These are phyloP conservation scores for Arthrobotrys musiformis DNA, from an alignment of 2,329 filamentous ascomycete genomes.

Conservation along the genomic window DNA sequence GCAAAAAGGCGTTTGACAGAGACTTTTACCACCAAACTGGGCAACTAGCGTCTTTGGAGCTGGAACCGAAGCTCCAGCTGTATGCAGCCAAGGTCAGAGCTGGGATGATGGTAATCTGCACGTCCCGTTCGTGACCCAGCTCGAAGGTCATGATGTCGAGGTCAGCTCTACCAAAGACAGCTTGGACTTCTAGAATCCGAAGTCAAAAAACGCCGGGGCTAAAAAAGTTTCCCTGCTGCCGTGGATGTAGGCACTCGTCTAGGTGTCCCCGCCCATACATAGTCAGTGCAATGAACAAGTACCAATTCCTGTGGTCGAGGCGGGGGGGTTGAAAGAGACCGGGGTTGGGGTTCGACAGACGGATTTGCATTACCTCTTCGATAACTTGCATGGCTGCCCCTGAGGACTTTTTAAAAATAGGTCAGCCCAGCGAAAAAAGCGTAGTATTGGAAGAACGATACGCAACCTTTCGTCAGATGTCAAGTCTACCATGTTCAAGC, in stretches of 20 bases:
- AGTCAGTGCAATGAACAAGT: no score
- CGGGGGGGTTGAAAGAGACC: no score
- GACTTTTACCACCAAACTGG: slow-evolving; percentile 1
- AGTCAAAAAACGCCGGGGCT: slow-evolving; percentile 29
- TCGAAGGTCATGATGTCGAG: slow-evolving; percentile 52
- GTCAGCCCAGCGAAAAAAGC: slow-evolving; percentile 36
- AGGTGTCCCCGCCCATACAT: background rate
- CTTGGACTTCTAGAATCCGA: slow-evolving; percentile 49
- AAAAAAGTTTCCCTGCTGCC: no score
- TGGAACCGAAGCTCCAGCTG: slow-evolving; percentile 26
- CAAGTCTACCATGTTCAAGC: slow-evolving; percentile 15
- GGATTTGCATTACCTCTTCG: slow-evolving; percentile 54
- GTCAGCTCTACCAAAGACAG: slow-evolving; percentile 41
- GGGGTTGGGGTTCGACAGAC: slow-evolving; percentile 41
- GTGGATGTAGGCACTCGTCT: background rate
- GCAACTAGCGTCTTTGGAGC: slow-evolving; percentile 1
- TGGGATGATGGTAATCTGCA: slow-evolving; percentile 23
- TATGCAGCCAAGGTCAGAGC: slow-evolving; percentile 26
- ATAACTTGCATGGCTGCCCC: slow-evolving; percentile 53
- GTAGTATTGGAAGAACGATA: slow-evolving; percentile 38
- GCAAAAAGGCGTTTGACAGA: slow-evolving; percentile 23
- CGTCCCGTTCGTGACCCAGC: slow-evolving; percentile 33
- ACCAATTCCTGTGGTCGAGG: slow-evolving; percentile 32
- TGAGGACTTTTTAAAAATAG: slow-evolving; percentile 54
- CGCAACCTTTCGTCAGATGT: slow-evolving; percentile 53